Conservation (phyloP, 2,329 filamentous ascomycete genomes). For the Rutstroemia sp. region DNA sequence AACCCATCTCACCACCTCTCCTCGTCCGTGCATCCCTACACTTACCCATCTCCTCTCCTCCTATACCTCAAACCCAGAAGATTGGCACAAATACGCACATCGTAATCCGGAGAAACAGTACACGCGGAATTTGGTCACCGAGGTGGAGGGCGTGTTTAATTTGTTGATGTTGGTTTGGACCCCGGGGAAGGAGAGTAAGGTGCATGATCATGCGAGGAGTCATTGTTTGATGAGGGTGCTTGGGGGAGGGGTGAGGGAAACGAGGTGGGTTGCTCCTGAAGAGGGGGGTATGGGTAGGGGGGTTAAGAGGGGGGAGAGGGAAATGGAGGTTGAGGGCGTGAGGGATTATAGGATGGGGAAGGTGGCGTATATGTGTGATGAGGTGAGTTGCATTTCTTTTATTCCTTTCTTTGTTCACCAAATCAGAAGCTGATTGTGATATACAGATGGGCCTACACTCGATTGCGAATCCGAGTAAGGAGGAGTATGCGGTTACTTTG, state of each 20-base stretch:
- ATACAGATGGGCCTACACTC: constrained; percentile 67
- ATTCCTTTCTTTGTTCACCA: not conserved
- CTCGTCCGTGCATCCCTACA: constrained; percentile 13
- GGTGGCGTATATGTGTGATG: constrained; percentile 88
- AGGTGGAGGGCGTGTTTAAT: constrained; percentile 65
- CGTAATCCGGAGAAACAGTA: constrained; percentile 62
- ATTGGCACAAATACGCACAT: constrained; percentile 72
- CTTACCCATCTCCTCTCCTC: constrained; percentile 15
- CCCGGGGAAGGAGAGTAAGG: constrained; percentile 72
- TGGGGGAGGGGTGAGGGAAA: constrained; percentile 69
- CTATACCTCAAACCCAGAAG: constrained; percentile 17
- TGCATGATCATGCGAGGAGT: constrained; percentile 83
- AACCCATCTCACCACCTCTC: constrained; percentile 10
- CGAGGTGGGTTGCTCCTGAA: constrained; percentile 48
- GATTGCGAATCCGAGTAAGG: constrained; percentile 65
- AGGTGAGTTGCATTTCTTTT: constrained; percentile 28
- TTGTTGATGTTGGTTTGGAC: constrained; percentile 80
- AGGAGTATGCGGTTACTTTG: constrained; percentile 74
- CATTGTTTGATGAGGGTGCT: constrained; percentile 94
- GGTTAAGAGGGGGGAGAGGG: constrained; percentile 10
- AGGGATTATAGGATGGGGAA: constrained; percentile 57
- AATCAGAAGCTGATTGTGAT: not conserved
- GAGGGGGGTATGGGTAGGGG: constrained; percentile 3
- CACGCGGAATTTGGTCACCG: constrained; percentile 82
- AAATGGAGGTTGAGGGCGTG: constrained; percentile 39